Evolutionary conservation across 1,139 yeast species (phyloP).

Genomic region (Kodamaea arcana): DNA sequence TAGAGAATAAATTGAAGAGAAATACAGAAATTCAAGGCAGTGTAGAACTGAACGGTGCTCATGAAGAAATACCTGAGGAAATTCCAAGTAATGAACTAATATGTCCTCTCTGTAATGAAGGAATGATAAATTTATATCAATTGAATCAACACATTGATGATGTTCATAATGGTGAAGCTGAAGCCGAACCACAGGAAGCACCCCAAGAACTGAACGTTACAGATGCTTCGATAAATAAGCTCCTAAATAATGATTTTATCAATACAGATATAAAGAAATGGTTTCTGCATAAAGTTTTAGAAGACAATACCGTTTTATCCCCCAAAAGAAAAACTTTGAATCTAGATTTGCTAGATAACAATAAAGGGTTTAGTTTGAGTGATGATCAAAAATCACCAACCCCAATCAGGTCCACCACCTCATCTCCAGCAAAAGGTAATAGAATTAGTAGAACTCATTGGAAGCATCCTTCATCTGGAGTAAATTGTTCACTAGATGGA

Average conservation of each 20-base stretch:
- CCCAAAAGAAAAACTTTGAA: slow-evolving; percentile 25
- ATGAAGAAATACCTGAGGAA: background rate
- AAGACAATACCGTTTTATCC: slow-evolving; percentile 2
- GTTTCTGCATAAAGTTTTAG: slow-evolving; percentile 16
- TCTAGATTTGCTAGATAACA: slow-evolving; percentile 33
- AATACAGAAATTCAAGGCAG: background rate
- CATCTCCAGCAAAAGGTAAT: slow-evolving; percentile 5
- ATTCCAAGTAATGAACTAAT: slow-evolving; percentile 2
- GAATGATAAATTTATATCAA: slow-evolving; percentile 53
- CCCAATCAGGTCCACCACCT: slow-evolving; percentile 2
- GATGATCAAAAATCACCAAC: slow-evolving; percentile 12
- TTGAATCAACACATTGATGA: slow-evolving; percentile 73
- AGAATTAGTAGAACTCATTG: slow-evolving; percentile 57
- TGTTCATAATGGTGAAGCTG: slow-evolving; percentile 34
- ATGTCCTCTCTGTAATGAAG: slow-evolving; percentile 73
- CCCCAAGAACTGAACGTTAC: background rate
- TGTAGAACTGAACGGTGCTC: no score
- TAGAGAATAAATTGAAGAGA: no score
- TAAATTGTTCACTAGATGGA: slow-evolving; percentile 27
- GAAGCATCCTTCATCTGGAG: slow-evolving; percentile 44
- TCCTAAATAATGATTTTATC: slow-evolving; percentile 17
- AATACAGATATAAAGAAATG: slow-evolving; percentile 20
- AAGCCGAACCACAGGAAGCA: background rate
- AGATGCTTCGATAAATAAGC: slow-evolving; percentile 8
- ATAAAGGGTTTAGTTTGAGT: slow-evolving; percentile 27